phyloP scores from a whole-genome alignment of 2,329 filamentous ascomycete genomes.

The Ophiobolus disseminans region DNA sequence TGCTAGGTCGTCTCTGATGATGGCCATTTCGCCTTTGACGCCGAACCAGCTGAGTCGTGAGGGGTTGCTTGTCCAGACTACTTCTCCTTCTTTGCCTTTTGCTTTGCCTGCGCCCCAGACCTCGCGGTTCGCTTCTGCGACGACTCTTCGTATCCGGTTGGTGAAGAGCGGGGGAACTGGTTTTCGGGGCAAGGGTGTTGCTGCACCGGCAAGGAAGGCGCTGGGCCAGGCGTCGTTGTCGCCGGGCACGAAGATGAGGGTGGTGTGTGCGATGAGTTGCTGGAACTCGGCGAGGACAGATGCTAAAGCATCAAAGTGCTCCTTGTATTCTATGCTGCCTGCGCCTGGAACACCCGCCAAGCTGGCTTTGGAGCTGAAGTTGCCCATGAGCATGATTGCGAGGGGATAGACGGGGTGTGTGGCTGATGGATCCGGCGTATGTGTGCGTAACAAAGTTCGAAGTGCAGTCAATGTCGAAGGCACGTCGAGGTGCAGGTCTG shows the following conservation, averaged over 20 bases:
- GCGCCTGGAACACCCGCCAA: constrained; percentile 71
- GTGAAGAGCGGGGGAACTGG: constrained; percentile 89
- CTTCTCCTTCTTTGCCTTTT: constrained; percentile 68
- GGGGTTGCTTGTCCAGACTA: constrained; percentile 89
- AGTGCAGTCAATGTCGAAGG: constrained; percentile 82
- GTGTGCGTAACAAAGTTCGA: constrained; percentile 76
- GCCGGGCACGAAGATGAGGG: constrained; percentile 91
- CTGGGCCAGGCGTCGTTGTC: constrained; percentile 98
- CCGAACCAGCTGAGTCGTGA: constrained; percentile 84
- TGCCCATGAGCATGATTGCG: constrained; percentile 82
- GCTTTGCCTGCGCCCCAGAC: constrained; percentile 54
- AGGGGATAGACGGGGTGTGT: constrained; percentile 70
- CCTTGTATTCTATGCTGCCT: constrained; percentile 94
- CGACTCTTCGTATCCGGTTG: constrained; percentile 79
- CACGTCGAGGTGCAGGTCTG: constrained; percentile 85
- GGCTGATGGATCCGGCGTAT: constrained; percentile 64
- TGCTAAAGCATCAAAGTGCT: constrained; percentile 89
- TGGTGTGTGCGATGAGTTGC: constrained; percentile 75
- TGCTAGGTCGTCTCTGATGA: constrained; percentile 87
- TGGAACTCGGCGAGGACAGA: constrained; percentile 84
- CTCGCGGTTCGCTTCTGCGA: constrained; percentile 79
- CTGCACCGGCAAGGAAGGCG: constrained; percentile 78
- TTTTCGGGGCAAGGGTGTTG: constrained; percentile 72
- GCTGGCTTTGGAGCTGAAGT: constrained; percentile 70
- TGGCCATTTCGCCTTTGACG: constrained; percentile 81